Evolutionary conservation across 2,329 filamentous ascomycete species (phyloP), one percentile per base, ranked within the genome.

Genomic region (Xylogone sp.): DNA sequence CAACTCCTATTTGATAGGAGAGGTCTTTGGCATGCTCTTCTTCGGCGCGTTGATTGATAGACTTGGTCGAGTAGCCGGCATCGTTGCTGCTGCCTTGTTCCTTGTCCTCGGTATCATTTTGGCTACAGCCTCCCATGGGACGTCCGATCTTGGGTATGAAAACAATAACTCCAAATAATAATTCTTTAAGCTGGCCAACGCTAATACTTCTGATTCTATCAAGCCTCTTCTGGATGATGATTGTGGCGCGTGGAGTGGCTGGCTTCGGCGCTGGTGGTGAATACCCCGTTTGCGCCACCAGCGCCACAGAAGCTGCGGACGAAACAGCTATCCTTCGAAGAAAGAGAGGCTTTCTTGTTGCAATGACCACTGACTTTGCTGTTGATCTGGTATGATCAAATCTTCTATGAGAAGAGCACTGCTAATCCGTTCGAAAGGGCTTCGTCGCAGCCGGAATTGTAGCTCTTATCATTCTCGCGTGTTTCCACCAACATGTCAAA

Each of bases 291-390:
- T 75, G 72, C 2, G 69, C 68, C 43, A 69, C 72, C 2, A 75
- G 75, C 42, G 75, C 78, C 0, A 69, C 73, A 12, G 80, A 83
- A 60, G 75, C 78, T 0, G 75, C 78, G 1, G 77, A 82, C 53
- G 78, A 81, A 57, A 70, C 65, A 45, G 62, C 58, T 7, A 58
- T 63, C 13, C 68, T 72, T 47, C 71, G 76, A 34, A 75, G 75
- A 53, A 69, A 69, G 31, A 68, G 77, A 34, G 78, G 79, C 3
- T 78, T 81, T 63, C 75, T 82, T 60, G 79, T 82, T 51, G 77
- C 77, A n/a, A 72, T 81, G 68, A 69, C 79, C 12, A 71, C 73
- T 1, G 74, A 81, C 56, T 63, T 82, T 5, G 75, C 78, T 0
- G 68, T 72, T 1, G 73, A 72, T 1, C 62, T 82, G 9, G 34